These are phyloP conservation scores for Penicillium ochrochloron DNA, from an alignment of 495 filamentous ascomycete genomes.

Conservation along the genomic window DNA sequence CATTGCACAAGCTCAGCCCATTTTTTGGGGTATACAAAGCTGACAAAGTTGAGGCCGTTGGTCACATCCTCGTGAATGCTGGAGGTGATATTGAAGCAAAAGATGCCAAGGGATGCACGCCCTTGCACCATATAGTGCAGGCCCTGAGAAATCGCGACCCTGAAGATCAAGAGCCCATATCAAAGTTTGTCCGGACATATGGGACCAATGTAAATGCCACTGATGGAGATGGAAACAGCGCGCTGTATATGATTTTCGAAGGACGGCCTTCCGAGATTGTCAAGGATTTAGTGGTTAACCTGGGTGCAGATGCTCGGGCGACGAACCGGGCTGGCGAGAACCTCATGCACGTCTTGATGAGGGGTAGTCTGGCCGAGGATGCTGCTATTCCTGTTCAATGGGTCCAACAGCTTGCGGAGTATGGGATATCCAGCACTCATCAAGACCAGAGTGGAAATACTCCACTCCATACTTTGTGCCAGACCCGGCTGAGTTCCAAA, in stretches of 20 bases:
- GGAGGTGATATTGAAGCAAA: slow-evolving; percentile 9
- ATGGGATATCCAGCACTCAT: slow-evolving; percentile 1
- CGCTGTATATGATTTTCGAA: slow-evolving; percentile 3
- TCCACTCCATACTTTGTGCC: slow-evolving; percentile 8
- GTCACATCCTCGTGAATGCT: not conserved
- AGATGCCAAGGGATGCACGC: slow-evolving; percentile 5
- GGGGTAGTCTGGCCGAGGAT: not conserved
- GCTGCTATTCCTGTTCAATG: not conserved
- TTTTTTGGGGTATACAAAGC: not conserved
- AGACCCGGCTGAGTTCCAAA: not conserved
- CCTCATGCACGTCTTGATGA: slow-evolving; percentile 6
- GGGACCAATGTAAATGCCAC: not conserved
- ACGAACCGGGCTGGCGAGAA: not conserved
- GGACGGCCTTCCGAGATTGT: not conserved
- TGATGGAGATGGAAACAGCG: slow-evolving; percentile 9
- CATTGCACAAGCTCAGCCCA: not conserved
- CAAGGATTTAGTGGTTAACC: not conserved
- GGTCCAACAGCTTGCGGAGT: not conserved
- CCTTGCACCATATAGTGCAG: slow-evolving; percentile 8
- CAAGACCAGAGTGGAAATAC: slow-evolving; percentile 5
- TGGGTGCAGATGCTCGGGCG: not conserved
- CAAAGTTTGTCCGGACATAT: not conserved
- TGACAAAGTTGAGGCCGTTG: not conserved
- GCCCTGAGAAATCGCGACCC: not conserved
- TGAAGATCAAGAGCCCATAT: not conserved